Evolutionary conservation across 2,329 filamentous ascomycete genomes (phyloP), one percentile per base, ranked within the genome.

Genomic region (Calycina herbarum): DNA sequence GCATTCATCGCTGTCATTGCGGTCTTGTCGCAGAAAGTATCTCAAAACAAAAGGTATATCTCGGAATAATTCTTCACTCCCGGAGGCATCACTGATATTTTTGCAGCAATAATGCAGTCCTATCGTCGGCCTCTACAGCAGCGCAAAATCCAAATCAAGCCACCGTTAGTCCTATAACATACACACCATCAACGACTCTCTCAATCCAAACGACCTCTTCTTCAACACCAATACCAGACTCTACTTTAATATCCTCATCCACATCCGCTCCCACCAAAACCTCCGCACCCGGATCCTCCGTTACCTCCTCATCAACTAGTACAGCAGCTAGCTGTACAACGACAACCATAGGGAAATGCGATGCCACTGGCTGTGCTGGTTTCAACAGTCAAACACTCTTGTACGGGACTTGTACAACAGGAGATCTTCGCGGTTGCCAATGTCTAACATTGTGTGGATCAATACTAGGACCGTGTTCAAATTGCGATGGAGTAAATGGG

Each of bases 361-460:
- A 64, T 29, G 58, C 48, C 5, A 45, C 58, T 15, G 59, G 57
- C 10, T 64, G 63, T 27, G 27, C 7, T 8, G 63, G 63, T 7
- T 33, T 61, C 17, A 64, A 64, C 35, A 61, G 59, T n/a, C 63
- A 64, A 31, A 27, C 59, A 11, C 29, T 31, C n/a, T 24, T 31
- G 24, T 61, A 57, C 33, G 63, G 63, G 11, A 20, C 42, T 13
- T 64, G 63, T 20, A 48, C 40, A 2, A 48, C 31, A 17, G 58
- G 63, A 3, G 29, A 31, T 11, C 31, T 57, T 20, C 57, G 20
- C 2, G 63, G 63, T 6, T 64, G 63, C 56, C 51, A 58, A 13
- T 64, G 63, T 61, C 35, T 56, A 24, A 64, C 58, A 15, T 48
- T 64, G 11, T 64, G 63, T 45, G 63, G 63, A 31, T 5, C 24